These are phyloP conservation scores for Globisporangium canariense DNA, from an alignment of 352 stramenopile species.

Conservation along the genomic window DNA sequence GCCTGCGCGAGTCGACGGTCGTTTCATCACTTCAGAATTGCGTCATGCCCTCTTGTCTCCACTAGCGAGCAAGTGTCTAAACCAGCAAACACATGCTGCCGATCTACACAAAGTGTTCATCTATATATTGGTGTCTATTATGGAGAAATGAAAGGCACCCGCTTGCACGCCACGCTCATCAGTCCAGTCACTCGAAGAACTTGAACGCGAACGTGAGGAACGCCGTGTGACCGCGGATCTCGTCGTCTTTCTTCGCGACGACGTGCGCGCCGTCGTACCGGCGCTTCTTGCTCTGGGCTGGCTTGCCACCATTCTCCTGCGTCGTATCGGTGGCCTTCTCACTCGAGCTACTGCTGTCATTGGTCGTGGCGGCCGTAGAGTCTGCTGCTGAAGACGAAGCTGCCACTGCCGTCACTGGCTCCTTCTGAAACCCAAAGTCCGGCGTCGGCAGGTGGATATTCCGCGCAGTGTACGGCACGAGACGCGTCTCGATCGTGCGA, in stretches of 20 bases:
- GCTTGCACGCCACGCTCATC: neutral
- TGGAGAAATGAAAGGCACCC: neutral
- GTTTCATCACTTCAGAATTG: neutral
- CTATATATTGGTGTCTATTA: conserved; percentile 11
- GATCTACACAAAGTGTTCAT: neutral
- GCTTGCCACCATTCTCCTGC: neutral
- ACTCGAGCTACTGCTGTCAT: conserved; percentile 19
- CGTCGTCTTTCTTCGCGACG: conserved; percentile 81
- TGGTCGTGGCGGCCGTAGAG: conserved; percentile 13
- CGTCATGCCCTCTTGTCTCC: neutral
- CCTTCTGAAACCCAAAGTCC: conserved; percentile 52
- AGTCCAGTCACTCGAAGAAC: conserved; percentile 49
- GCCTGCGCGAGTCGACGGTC: neutral
- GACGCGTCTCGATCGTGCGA: conserved; percentile 91
- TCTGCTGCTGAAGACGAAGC: neutral
- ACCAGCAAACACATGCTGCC: neutral
- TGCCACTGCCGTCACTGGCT: conserved; percentile 14
- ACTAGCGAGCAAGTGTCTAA: neutral
- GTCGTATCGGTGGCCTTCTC: conserved; percentile 21
- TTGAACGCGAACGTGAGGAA: conserved; percentile 87
- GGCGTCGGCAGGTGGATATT: conserved; percentile 65
- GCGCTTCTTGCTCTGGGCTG: conserved; percentile 37
- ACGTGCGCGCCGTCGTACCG: conserved; percentile 59
- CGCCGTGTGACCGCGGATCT: conserved; percentile 84
- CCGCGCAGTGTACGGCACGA: conserved; percentile 81